These are phyloP conservation scores for Psilocybe cubensis DNA, from an alignment of 768 basidiomycete genomes.

Conservation along the genomic window DNA sequence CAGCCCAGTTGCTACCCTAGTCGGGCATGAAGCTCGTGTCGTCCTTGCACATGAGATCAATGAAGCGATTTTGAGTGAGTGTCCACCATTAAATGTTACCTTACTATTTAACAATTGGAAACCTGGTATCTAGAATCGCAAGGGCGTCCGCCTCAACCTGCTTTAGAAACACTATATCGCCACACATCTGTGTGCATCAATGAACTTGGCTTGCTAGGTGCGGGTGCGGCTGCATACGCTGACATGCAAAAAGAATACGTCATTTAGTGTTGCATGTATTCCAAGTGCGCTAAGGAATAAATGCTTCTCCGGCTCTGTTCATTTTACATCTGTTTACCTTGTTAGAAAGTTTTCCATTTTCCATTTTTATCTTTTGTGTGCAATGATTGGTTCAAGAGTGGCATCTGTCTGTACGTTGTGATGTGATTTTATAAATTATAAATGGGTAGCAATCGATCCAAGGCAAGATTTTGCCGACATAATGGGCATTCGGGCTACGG, in stretches of 20 bases:
- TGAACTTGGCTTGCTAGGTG: conserved; percentile 74
- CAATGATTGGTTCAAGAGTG: conserved; percentile 11
- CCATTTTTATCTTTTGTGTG: conserved; percentile 12
- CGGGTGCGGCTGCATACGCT: conserved; percentile 80
- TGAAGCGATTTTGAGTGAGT: conserved; percentile 79
- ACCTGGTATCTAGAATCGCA: conserved; percentile 63
- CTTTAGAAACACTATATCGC: conserved; percentile 78
- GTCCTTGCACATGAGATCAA: conserved; percentile 78
- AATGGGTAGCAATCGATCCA: conserved; percentile 74
- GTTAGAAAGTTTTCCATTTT: conserved; percentile 9
- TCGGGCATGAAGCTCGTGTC: conserved; percentile 67
- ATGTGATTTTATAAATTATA: conserved; percentile 67
- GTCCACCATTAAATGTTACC: background rate
- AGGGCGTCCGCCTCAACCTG: conserved; percentile 69
- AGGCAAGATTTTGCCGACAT: conserved; percentile 76
- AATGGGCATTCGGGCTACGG: conserved; percentile 84
- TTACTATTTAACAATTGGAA: background rate
- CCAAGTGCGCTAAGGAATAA: background rate
- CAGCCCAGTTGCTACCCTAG: conserved; percentile 68
- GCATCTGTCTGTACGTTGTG: conserved; percentile 14
- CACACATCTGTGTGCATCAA: conserved; percentile 69
- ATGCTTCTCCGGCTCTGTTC: background rate
- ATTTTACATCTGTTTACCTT: background rate
- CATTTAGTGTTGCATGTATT: conserved; percentile 31
- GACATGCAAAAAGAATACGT: conserved; percentile 79